Evolutionary conservation across 192 early-diverging fungal species (phyloP).

Genomic region (Pilaira anomala): DNA sequence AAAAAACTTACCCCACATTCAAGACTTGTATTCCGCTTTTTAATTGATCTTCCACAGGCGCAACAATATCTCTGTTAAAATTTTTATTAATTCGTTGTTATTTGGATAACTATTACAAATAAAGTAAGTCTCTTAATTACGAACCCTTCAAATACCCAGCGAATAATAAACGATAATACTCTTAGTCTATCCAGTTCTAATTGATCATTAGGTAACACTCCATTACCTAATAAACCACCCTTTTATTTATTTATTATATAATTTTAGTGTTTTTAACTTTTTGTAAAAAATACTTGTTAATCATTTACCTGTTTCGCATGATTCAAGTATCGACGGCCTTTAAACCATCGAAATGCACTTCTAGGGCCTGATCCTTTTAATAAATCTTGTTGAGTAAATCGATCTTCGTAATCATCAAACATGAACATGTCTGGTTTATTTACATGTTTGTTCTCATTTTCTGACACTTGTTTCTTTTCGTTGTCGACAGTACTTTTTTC

Average conservation of each 20-base stretch:
- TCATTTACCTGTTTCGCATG: neutral
- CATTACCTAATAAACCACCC: neutral
- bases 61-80: constrained; percentile 16
- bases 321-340: constrained; percentile 22
- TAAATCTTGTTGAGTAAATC: neutral
- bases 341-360: constrained; percentile 25
- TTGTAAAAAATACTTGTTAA: too few species aligned
- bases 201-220: constrained; percentile 27
- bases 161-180: constrained; percentile 29
- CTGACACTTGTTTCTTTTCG: neutral
- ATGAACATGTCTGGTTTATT: neutral
- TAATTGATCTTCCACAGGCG: constrained; percentile 26
- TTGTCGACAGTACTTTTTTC: too few species aligned
- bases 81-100: too few species aligned
- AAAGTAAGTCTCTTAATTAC: constrained; percentile 9
- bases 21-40: constrained; percentile 21
- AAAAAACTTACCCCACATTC: constrained; percentile 29
- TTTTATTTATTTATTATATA: too few species aligned
- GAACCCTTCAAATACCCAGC: constrained; percentile 37
- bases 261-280: too few species aligned
- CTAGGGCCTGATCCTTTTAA: constrained; percentile 18
- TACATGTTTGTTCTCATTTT: too few species aligned
- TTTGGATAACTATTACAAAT: too few species aligned
- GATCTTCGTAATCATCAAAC: neutral
- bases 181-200: constrained; percentile 29